A percentile compares a stretch with the other conserved stretches of the same genome.
Conservation (phyloP, 805 yeast species). For the Ogataea neopini region DNA sequence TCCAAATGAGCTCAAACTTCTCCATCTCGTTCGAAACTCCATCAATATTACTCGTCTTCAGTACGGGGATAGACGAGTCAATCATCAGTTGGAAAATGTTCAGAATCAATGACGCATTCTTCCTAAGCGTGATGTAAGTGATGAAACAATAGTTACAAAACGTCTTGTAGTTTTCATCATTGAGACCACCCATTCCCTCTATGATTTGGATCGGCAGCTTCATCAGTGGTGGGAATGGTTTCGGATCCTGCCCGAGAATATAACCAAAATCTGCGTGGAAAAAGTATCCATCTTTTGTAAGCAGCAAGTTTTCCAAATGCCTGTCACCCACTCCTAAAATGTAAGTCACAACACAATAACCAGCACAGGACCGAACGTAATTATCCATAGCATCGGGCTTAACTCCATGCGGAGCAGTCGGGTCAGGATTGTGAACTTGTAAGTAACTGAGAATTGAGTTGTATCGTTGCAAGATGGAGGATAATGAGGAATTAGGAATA, state of each 20-base stretch:
- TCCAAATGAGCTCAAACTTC: conserved; percentile 81
- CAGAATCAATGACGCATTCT: conserved; percentile 84
- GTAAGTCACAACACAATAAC: conserved; percentile 95
- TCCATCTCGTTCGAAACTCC: conserved; percentile 51
- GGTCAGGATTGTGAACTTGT: conserved; percentile 63
- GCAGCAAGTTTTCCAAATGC: conserved; percentile 83
- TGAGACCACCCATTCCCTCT: conserved; percentile 96
- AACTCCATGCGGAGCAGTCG: conserved; percentile 46
- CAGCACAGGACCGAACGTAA: conserved; percentile 93
- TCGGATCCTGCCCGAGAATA: conserved; percentile 94
- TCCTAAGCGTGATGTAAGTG: conserved; percentile 85
- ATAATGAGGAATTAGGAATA: conserved; percentile 89
- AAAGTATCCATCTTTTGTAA: conserved; percentile 79
- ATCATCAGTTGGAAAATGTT: conserved; percentile 93
- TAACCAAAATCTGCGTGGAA: conserved; percentile 99
- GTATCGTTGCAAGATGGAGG: conserved; percentile 72
- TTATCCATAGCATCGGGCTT: conserved; percentile 81
- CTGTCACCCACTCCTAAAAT: conserved; percentile 96
- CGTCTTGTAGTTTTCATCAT: conserved; percentile 78
- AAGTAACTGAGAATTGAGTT: conserved; percentile 73
- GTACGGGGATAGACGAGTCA: conserved; percentile 89
- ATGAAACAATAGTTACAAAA: conserved; percentile 94
- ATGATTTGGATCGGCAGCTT: conserved; percentile 94
- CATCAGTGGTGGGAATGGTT: conserved; percentile 98
- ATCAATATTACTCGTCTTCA: conserved; percentile 42